Evolutionary conservation across 1,139 yeast genomes (phyloP), one percentile per base, ranked within the genome.

Genomic region (Kluyveromyces sp.): DNA sequence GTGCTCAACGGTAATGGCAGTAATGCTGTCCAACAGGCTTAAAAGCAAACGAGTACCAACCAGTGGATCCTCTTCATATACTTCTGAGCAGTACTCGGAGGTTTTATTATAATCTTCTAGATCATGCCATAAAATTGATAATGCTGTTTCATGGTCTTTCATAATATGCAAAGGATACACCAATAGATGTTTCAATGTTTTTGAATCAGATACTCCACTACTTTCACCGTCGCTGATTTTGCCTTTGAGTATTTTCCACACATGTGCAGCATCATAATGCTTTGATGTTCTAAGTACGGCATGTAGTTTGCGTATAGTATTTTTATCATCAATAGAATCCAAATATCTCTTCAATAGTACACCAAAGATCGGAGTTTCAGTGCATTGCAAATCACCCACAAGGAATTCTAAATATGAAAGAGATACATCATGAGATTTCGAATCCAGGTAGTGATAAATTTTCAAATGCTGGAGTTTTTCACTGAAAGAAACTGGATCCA

Each of bases 401-500:
- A 80, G 60, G 54, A 77, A 79, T 54, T 86, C 92, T 44, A 89
- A 66, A 57, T 83, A 89, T 19, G 61, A 55, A 1, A 76, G 64
- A 0, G 77, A 73, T 32, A 80, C 57, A 0, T 26, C 33, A 4
- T 48, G 18, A 60, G 63, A 47, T 41, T 56, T 22, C 39, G 43
- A 48, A 25, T 63, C 46, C 62, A 73, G 48, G 59, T 64, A 76
- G 1, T 74, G 70, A 41, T 81, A 67, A 0, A 87, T 82, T 53
- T 70, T 68, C 13, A 63, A 51, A 38, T 73, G 69, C 48, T 84
- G 77, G 44, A 81, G 73, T 16, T 78, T 68, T 45, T 77, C 83
- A 49, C 85, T 75, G 54, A 78, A 81, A 12, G 74, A 71, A 0
- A 83, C 67, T 45, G 82, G 83, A 48, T 77, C 81, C 71, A 86